A percentile compares a stretch with the other conserved stretches of the same genome.
phyloP scores from a whole-genome alignment of 2,329 filamentous ascomycete genomes.

The Microcera coccophila region DNA sequence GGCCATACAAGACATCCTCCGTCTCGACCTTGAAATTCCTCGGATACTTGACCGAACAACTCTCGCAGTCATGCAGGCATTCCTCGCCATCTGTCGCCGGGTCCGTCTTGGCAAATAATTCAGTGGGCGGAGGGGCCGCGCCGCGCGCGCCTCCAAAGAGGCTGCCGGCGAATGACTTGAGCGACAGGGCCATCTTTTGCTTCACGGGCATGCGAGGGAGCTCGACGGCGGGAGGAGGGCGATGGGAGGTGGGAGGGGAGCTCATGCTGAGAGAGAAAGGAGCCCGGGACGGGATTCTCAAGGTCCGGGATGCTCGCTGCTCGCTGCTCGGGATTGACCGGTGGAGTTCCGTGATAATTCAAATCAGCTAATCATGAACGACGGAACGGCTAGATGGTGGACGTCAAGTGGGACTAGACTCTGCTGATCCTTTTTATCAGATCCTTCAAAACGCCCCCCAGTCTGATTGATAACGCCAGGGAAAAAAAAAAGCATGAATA shows the following conservation, averaged over 20 bases:
- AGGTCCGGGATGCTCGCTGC: too few species aligned
- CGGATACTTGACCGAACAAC: conserved; percentile 76
- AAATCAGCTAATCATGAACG: too few species aligned
- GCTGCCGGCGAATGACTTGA: conserved; percentile 32
- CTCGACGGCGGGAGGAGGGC: background rate
- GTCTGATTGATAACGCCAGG: too few species aligned
- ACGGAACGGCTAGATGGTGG: too few species aligned
- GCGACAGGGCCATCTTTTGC: conserved; percentile 42
- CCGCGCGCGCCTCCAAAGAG: conserved; percentile 24
- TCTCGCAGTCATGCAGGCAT: conserved; percentile 81
- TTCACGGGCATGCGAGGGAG: conserved; percentile 31
- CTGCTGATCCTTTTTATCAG: too few species aligned
- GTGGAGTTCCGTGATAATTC: too few species aligned
- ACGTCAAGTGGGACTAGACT: too few species aligned
- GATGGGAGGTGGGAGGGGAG: conserved; percentile 1
- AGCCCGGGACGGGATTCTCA: too few species aligned
- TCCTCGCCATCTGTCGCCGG: conserved; percentile 81
- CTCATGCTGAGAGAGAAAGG: too few species aligned
- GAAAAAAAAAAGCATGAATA: too few species aligned
- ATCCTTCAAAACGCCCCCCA: too few species aligned
- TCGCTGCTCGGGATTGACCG: too few species aligned
- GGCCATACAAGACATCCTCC: conserved; percentile 75
- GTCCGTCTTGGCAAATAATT: conserved; percentile 71
- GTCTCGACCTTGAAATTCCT: conserved; percentile 68
- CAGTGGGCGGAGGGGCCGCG: conserved; percentile 30